Evolutionary conservation across 495 filamentous ascomycete species (phyloP), one percentile per base, ranked within the genome.

Genomic region (Penicillium cosmopolitanum): DNA sequence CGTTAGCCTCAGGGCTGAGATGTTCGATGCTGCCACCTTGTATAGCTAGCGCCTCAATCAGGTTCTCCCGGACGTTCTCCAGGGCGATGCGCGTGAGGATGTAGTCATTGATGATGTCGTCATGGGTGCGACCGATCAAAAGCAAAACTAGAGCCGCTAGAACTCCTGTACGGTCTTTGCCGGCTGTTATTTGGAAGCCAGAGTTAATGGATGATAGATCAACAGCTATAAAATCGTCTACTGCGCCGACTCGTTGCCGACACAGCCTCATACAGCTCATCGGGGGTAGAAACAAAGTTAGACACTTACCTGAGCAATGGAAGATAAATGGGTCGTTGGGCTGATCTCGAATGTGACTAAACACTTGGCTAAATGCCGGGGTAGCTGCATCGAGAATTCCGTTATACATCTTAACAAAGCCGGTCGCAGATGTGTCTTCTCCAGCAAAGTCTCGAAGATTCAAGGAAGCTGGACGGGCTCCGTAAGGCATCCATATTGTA

Each of bases 91-190:
- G 72, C 4, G 68, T 73, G 33, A 73, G 64, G 5, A 70, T 66
- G 48, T 80, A 89, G 63, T 88, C 86, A 25, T 79, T 60, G 34
- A 68, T 63, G 28, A 87, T 75, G 10, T 68, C 68, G 4, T 84
- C 75, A 6, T 70, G 53, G 5, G 77, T 63, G 34, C 73, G 73
- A 10, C 79, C 81, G 10, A 83, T 80, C 0, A 89, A 70, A 8
- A 76, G 73, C n/a, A 86, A 65, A 7, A 89, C 66, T 1, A 89
- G 57, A 5, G 82, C 83, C 5, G 84, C 73, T 10, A 88, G 65
- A 1, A 88, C 82, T 4, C 87, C 86, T 0, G 86, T 87, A n/a
- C 86, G 78, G 58, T 89, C 85, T 58, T 87, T 84, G 6, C 86
- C 86, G 11, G 85, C 84, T 82, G 50, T 13, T 31, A 48, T 23